Evolutionary conservation across 164 flowering plant genomes (phyloP).

Genomic region (Vitis riparia): DNA sequence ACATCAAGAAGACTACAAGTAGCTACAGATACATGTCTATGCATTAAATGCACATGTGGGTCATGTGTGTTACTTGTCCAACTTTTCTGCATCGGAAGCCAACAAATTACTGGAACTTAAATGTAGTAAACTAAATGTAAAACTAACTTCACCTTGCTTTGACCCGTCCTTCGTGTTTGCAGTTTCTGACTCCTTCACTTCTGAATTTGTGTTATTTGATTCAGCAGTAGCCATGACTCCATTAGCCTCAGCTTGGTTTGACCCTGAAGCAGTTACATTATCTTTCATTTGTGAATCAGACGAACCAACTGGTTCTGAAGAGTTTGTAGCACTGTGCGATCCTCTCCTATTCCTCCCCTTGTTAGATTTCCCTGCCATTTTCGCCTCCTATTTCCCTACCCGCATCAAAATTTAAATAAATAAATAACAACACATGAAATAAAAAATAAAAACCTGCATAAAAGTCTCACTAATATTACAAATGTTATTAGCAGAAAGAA

Average conservation of each 20-base stretch:
- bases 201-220: conserved; percentile 16
- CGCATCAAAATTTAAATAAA: neutral
- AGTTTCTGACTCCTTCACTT: conserved; percentile 23
- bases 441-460: too few relatives aligned
- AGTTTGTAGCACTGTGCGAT: conserved; percentile 32
- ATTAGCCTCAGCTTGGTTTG: conserved; percentile 29
- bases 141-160: conserved; percentile 35
- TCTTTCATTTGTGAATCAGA: conserved; percentile 34
- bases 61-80: too few relatives aligned
- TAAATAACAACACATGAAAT: neutral
- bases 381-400: conserved; percentile 6
- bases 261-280: conserved; percentile 17
- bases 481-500: too few relatives aligned
- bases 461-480: too few relatives aligned
- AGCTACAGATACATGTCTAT: too few relatives aligned
- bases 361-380: conserved; percentile 88
- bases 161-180: conserved; percentile 16
- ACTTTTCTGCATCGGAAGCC: too few relatives aligned
- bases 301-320: conserved; percentile 31
- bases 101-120: too few relatives aligned
- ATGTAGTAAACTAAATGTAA: neutral
- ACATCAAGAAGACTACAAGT: too few relatives aligned
- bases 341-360: conserved; percentile 57
- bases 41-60: too few relatives aligned
- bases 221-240: conserved; percentile 27